A percentile compares a stretch with the other conserved stretches of the same genome.
Evolutionary conservation across 2,329 filamentous ascomycete genomes (phyloP).

Genomic region (Pseudogymnoascus sp.): DNA sequence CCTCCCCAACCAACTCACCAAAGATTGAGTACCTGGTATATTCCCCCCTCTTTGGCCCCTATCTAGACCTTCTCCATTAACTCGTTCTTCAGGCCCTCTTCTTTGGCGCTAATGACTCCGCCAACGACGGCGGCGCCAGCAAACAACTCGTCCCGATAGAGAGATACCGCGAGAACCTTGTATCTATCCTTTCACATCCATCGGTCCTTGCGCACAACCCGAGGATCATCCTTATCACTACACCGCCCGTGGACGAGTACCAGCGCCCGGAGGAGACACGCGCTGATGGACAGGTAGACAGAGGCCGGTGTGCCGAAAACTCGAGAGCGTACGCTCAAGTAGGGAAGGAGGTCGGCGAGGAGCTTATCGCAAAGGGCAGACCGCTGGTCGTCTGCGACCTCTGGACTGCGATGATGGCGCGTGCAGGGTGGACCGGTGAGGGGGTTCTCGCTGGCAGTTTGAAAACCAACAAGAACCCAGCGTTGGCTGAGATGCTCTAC

Average conservation of each 20-base stretch:
- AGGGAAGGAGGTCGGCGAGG: slow-evolving; percentile 51
- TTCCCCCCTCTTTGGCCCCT: slow-evolving; percentile 18
- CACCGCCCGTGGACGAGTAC: slow-evolving; percentile 75
- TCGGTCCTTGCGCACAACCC: slow-evolving; percentile 60
- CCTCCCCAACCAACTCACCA: slow-evolving; percentile 47
- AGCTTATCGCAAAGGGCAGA: slow-evolving; percentile 28
- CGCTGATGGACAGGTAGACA: slow-evolving; percentile 37
- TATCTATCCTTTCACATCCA: slow-evolving; percentile 63
- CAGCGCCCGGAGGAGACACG: slow-evolving; percentile 37
- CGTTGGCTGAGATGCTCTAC: not conserved
- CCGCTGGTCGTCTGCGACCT: slow-evolving; percentile 65
- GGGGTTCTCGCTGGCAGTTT: slow-evolving; percentile 32
- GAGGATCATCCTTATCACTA: slow-evolving; percentile 68
- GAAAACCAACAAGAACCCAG: not conserved
- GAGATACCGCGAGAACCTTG: slow-evolving; percentile 64
- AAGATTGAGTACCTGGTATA: slow-evolving; percentile 59
- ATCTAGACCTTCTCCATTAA: not conserved
- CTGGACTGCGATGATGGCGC: slow-evolving; percentile 68
- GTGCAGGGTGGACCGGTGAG: slow-evolving; percentile 48
- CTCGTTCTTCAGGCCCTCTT: slow-evolving; percentile 44
- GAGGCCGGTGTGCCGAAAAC: slow-evolving; percentile 39
- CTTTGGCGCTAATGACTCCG: slow-evolving; percentile 86
- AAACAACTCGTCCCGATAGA: slow-evolving; percentile 69
- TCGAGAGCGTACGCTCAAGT: slow-evolving; percentile 50
- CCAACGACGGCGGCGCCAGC: slow-evolving; percentile 52